Conservation (phyloP, 495 filamentous ascomycete genomes). For the Tuber microsphaerosporum region DNA sequence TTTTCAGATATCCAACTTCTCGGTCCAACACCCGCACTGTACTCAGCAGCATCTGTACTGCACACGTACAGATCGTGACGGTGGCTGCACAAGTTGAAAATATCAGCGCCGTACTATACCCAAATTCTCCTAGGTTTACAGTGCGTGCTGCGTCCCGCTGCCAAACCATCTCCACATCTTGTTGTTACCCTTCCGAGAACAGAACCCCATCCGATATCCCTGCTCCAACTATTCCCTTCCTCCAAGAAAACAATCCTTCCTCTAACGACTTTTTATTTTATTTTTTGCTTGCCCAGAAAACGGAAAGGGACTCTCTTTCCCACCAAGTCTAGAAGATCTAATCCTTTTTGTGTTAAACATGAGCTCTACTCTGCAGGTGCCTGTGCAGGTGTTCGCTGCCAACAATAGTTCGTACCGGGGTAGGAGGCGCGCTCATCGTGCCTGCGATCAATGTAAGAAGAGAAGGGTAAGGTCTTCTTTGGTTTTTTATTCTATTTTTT, state of each 20-base stretch:
- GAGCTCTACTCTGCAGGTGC: conserved; percentile 21
- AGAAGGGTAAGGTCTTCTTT: conserved; percentile 30
- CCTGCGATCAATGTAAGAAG: conserved; percentile 39
- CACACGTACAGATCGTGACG: too few species aligned
- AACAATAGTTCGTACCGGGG: conserved; percentile 39
- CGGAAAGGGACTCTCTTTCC: conserved; percentile 3
- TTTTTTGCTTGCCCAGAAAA: not conserved
- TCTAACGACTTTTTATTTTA: not conserved
- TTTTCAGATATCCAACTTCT: not conserved
- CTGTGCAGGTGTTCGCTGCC: conserved; percentile 31
- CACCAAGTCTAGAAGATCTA: conserved; percentile 1
- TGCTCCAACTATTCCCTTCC: not conserved
- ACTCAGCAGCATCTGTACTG: not conserved
- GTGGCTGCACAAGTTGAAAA: too few species aligned
- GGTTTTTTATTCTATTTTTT: not conserved
- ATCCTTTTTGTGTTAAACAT: conserved; percentile 10
- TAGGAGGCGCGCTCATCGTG: conserved; percentile 34
- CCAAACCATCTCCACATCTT: not conserved
- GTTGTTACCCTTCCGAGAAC: conserved; percentile 2
- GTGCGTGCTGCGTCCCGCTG: not conserved
- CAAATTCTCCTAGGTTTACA: not conserved
- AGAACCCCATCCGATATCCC: not conserved
- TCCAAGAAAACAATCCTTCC: not conserved
- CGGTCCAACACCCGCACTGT: too few species aligned
- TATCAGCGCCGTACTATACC: not conserved